Percentiles rank a stretch among this genome's conserved stretches.
phyloP scores from a whole-genome alignment of 129 eudicot species.

The Silybum marianum region DNA sequence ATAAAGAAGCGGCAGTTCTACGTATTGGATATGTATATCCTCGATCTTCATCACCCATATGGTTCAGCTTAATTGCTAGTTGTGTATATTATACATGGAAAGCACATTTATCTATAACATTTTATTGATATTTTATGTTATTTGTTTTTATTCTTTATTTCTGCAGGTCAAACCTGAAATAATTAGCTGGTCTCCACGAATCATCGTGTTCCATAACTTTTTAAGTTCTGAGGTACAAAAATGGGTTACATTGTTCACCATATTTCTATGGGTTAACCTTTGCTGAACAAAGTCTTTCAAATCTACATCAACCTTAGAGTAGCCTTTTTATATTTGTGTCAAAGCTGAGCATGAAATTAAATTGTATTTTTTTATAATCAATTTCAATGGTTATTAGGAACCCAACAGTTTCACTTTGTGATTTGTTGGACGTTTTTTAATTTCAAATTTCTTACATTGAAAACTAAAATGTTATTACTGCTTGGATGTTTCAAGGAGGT shows the following conservation, averaged over 20 bases:
- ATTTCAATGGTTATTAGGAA: not conserved
- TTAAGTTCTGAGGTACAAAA: conserved; percentile 75
- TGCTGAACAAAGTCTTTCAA: not conserved
- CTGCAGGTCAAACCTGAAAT: conserved; percentile 91
- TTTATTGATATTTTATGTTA: conserved; percentile 10
- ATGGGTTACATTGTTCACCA: conserved; percentile 2
- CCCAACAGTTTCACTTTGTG: not conserved
- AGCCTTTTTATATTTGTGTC: not conserved
- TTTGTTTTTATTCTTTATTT: conserved; percentile 3
- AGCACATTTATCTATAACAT: not conserved
- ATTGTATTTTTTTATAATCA: not conserved
- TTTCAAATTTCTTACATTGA: not conserved
- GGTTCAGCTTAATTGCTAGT: conserved; percentile 18
- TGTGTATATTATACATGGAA: conserved; percentile 4
- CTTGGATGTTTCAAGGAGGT: conserved; percentile 2
- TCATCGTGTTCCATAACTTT: conserved; percentile 73
- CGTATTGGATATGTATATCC: conserved; percentile 86
- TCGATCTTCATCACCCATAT: not conserved
- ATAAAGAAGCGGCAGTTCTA: conserved; percentile 69
- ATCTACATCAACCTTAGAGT: conserved; percentile 11
- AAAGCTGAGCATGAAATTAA: not conserved
- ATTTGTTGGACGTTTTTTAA: not conserved
- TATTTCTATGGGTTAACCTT: conserved; percentile 7
- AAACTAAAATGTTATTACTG: not conserved
- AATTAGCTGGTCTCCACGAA: conserved; percentile 89